phyloP scores from a whole-genome alignment of 2,329 filamentous ascomycete genomes.

The Ceratocystis destructans region DNA sequence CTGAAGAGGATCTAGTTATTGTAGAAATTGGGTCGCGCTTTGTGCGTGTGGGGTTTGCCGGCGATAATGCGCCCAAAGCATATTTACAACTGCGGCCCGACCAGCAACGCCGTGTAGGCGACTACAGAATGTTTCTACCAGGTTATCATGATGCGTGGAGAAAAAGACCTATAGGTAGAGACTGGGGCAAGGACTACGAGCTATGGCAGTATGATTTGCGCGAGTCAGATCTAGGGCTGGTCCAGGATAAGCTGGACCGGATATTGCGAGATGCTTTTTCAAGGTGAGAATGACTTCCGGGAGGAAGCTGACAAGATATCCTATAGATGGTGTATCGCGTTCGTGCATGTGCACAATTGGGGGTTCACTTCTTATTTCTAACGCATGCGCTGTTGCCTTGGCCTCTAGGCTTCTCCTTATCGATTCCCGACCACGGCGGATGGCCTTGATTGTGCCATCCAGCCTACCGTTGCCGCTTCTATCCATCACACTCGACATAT shows the following conservation, averaged over 20 bases:
- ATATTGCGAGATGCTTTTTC: slow-evolving; percentile 68
- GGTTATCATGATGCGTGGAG: slow-evolving; percentile 38
- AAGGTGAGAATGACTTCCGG: slow-evolving; percentile 38
- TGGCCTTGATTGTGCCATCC: slow-evolving; percentile 65
- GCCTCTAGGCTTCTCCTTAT: slow-evolving; percentile 45
- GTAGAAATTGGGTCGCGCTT: slow-evolving; percentile 71
- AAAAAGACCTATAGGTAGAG: slow-evolving; percentile 32
- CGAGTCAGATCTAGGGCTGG: slow-evolving; percentile 58
- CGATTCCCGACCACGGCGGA: slow-evolving; percentile 60
- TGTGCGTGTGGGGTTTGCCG: slow-evolving; percentile 72
- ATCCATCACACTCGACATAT: slow-evolving; percentile 57
- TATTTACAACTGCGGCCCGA: slow-evolving; percentile 60
- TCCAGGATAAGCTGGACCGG: slow-evolving; percentile 78
- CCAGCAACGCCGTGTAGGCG: slow-evolving; percentile 61
- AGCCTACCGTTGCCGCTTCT: slow-evolving; percentile 64
- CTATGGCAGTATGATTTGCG: slow-evolving; percentile 68
- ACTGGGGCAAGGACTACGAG: slow-evolving; percentile 54
- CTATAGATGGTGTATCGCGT: too few species aligned
- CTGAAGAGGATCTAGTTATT: slow-evolving; percentile 74
- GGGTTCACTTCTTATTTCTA: background rate
- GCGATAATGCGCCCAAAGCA: slow-evolving; percentile 63
- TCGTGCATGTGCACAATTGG: background rate
- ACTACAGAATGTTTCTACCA: slow-evolving; percentile 59
- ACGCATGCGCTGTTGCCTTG: background rate
- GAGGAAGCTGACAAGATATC: slow-evolving; percentile 28